phyloP scores from a whole-genome alignment of 164 flowering plant genomes.

The Brasenia schreberi region DNA sequence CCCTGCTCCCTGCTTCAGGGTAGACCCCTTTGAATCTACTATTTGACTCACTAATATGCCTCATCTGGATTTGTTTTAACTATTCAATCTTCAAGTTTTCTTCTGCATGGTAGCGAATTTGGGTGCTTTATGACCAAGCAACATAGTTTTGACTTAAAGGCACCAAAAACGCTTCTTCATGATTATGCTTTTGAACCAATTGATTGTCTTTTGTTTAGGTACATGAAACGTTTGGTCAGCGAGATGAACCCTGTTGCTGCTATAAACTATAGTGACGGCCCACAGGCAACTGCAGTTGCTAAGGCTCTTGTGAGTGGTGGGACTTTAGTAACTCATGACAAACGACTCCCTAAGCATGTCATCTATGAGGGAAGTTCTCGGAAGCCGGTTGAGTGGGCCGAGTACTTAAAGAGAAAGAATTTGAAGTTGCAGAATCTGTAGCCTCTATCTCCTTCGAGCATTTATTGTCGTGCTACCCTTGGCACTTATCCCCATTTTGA shows the following conservation, averaged over 20 bases:
- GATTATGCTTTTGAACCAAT: not conserved
- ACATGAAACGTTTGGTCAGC: constrained; percentile 11
- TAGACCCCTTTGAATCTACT: no score
- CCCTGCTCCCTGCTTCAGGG: no score
- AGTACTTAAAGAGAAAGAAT: constrained; percentile 17
- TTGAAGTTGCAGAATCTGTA: constrained; percentile 13
- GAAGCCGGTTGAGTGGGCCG: constrained; percentile 19
- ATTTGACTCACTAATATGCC: no score
- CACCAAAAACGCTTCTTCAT: no score
- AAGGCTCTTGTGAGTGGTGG: constrained; percentile 14
- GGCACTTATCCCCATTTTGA: not conserved
- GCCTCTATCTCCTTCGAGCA: not conserved
- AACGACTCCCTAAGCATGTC: constrained; percentile 15
- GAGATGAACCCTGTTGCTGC: constrained; percentile 14
- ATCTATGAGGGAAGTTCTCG: constrained; percentile 13
- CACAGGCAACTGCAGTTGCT: constrained; percentile 16
- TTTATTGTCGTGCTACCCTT: not conserved
- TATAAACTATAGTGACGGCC: constrained; percentile 12
- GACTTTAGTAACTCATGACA: constrained; percentile 14
- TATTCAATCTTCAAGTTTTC: no score
- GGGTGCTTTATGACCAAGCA: no score
- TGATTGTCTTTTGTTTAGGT: constrained; percentile 1
- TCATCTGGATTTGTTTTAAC: no score
- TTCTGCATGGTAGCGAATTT: no score
- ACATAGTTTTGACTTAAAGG: no score